Percentiles rank a stretch among this genome's conserved stretches.
phyloP scores from a whole-genome alignment of 179 eudicot genomes.

The Amaranthus tricolor region DNA sequence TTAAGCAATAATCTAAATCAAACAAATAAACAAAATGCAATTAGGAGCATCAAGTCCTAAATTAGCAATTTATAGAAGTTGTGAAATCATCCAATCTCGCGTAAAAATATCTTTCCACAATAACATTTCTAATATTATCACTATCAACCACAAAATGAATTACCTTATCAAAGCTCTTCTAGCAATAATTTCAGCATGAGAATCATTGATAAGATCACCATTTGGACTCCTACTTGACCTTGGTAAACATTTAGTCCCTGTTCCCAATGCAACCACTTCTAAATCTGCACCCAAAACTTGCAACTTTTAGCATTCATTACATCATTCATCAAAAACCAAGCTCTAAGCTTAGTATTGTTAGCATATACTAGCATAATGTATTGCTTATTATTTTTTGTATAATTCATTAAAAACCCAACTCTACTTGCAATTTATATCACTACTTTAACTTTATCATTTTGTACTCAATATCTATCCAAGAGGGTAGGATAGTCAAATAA shows the following conservation, averaged over 20 bases:
- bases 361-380: too few relatives aligned
- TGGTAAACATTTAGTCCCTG: slow-evolving; percentile 90
- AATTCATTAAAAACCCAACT: too few relatives aligned
- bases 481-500: too few relatives aligned
- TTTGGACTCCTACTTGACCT: slow-evolving; percentile 51
- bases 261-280: slow-evolving; percentile 80
- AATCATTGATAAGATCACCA: slow-evolving; percentile 87
- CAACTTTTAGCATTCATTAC: neutral
- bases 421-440: too few relatives aligned
- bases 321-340: neutral
- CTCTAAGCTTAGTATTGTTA: too few relatives aligned
- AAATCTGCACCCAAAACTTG: slow-evolving; percentile 40
- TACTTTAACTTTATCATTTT: too few relatives aligned
- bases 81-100: too few relatives aligned
- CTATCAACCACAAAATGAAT: neutral
- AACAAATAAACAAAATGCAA: neutral
- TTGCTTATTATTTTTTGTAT: too few relatives aligned
- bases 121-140: neutral
- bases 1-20: neutral
- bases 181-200: slow-evolving; percentile 85
- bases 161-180: slow-evolving; percentile 79
- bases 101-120: neutral
- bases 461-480: too few relatives aligned
- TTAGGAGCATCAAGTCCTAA: neutral
- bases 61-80: neutral